Conservation (phyloP, 2,329 filamentous ascomycete species). For the Microascus cirrosus region DNA sequence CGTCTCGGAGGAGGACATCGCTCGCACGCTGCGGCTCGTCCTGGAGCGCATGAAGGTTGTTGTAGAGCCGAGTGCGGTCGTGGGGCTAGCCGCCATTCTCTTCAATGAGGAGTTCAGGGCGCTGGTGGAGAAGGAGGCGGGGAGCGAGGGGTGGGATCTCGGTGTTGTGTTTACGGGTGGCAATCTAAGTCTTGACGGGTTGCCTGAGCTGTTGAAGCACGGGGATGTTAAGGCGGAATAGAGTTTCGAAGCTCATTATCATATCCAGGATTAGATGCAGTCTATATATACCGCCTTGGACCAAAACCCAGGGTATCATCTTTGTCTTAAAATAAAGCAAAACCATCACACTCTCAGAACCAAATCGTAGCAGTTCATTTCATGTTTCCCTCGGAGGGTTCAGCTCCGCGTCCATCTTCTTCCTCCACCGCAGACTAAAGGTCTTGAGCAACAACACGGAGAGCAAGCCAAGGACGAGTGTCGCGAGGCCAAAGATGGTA, state of each 20-base stretch:
- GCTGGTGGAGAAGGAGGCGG: constrained; percentile 59
- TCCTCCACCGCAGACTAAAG: constrained; percentile 53
- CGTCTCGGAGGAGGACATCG: constrained; percentile 76
- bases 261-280: background rate
- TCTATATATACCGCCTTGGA: background rate
- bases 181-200: constrained; percentile 42
- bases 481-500: constrained; percentile 42
- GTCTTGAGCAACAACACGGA: constrained; percentile 51
- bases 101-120: constrained; percentile 75
- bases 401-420: constrained; percentile 43
- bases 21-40: constrained; percentile 62
- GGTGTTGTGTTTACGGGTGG: constrained; percentile 50
- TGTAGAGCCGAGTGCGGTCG: constrained; percentile 78
- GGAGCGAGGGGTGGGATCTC: constrained; percentile 62
- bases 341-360: background rate
- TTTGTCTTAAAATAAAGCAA: background rate
- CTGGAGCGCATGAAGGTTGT: constrained; percentile 84
- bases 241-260: background rate
- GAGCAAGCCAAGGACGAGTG: constrained; percentile 42
- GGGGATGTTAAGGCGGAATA: constrained; percentile 4
- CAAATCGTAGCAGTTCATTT: no score
- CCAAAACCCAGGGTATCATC: background rate
- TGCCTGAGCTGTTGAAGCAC: constrained; percentile 36
- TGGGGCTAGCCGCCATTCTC: constrained; percentile 71
- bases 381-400: background rate